A percentile compares a stretch with the other conserved stretches of the same genome.
Conservation (phyloP, 192 early-diverging fungal species). For the Lunasporangiospora selenospora region DNA sequence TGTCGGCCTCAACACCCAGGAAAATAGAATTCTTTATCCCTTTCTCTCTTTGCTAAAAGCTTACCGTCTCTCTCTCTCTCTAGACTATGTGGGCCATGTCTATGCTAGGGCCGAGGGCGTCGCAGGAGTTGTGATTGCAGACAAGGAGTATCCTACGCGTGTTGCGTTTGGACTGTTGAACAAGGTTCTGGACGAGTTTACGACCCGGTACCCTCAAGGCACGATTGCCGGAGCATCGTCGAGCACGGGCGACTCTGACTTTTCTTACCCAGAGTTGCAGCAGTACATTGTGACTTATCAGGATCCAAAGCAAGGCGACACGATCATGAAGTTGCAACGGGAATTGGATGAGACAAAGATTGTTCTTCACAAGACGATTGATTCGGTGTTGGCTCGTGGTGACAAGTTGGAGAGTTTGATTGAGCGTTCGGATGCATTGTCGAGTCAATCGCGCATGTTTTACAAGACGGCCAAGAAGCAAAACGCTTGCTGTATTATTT, state of each 20-base stretch:
- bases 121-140: slow-evolving; percentile 78
- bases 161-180: slow-evolving; percentile 87
- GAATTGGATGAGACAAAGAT: slow-evolving; percentile 98
- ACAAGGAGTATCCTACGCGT: slow-evolving; percentile 89
- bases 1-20: not conserved
- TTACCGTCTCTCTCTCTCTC: not conserved
- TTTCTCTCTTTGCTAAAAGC: not conserved
- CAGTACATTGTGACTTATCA: slow-evolving; percentile 82
- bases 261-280: slow-evolving; percentile 73
- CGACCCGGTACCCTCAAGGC: slow-evolving; percentile 59
- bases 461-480: slow-evolving; percentile 95
- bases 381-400: slow-evolving; percentile 85
- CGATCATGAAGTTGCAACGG: slow-evolving; percentile 91
- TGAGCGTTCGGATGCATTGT: slow-evolving; percentile 81
- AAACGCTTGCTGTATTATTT: slow-evolving; percentile 75
- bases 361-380: slow-evolving; percentile 95
- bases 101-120: slow-evolving; percentile 77
- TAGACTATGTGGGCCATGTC: slow-evolving; percentile 85
- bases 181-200: slow-evolving; percentile 90
- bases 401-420: slow-evolving; percentile 92
- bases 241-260: slow-evolving; percentile 41
- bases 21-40: slow-evolving; percentile 1
- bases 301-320: slow-evolving; percentile 92
- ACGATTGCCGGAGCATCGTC: no score
- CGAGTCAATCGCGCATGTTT: slow-evolving; percentile 92